These are phyloP conservation scores for Vigna radiata DNA, from an alignment of 306 rosid species.

Conservation along the genomic window DNA sequence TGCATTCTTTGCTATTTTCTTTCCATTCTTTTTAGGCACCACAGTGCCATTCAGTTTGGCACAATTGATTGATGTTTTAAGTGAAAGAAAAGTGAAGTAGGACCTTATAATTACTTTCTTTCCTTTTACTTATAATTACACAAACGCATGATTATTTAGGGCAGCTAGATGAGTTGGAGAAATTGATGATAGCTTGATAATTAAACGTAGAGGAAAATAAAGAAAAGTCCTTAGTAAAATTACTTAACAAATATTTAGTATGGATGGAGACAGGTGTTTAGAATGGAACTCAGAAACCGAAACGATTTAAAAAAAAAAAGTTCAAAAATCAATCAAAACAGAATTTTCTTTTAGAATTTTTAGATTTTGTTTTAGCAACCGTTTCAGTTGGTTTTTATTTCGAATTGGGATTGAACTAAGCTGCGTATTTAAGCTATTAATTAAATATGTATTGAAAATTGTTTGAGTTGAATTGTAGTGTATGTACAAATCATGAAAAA, in stretches of 20 bases:
- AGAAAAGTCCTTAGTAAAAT: not conserved
- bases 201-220: not conserved
- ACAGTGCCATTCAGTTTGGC: constrained; percentile 11
- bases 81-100: not conserved
- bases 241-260: not conserved
- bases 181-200: too few relatives aligned
- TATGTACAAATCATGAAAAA: too few relatives aligned
- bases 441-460: too few relatives aligned
- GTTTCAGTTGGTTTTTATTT: too few relatives aligned
- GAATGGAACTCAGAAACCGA: too few relatives aligned
- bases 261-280: not conserved
- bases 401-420: too few relatives aligned
- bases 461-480: too few relatives aligned
- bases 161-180: not conserved
- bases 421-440: too few relatives aligned
- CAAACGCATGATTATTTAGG: not conserved
- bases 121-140: not conserved
- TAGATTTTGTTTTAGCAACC: too few relatives aligned
- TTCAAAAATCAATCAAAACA: too few relatives aligned
- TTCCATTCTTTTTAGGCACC: not conserved
- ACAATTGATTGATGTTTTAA: not conserved
- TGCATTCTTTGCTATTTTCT: not conserved
- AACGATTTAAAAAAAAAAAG: too few relatives aligned
- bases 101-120: not conserved
- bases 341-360: too few relatives aligned